Evolutionary conservation across 345 rosid species (phyloP), one percentile per base, ranked within the genome.

Genomic region (Syzygium aromaticum): DNA sequence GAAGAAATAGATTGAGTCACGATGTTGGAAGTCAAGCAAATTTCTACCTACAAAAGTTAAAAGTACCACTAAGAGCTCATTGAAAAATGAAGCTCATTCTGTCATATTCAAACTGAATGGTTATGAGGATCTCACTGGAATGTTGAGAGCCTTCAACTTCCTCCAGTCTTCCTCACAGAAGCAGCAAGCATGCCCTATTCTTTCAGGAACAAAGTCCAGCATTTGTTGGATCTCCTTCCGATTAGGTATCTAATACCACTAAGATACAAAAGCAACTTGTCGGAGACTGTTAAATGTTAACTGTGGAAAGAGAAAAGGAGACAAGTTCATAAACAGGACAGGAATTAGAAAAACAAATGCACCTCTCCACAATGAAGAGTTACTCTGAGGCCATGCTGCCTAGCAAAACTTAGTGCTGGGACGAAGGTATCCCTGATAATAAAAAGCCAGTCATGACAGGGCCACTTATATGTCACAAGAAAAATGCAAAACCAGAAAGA

Each of bases 281-380:
- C 2, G 23, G 73, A 84, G 86, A 89, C 86, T 84, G 89, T 54
- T 86, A 67, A 88, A 85, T 87, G 87, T 73, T 38, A 73, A 73
- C 38, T 38, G 25, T 73, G 82, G 49, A 38, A 73, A 73, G 82
- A 38, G 49, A 25, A 86, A 57, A 88, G 23, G 54, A 27, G 73
- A 85, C 21, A 30, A 56, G 25, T 52, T 88, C 40, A 33, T 40
- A 19, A 38, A 73, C 82, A 73, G 82, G 4, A 10, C 10, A 11
- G 59, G 77, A 22, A 86, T 85, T 73, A 67, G 77, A 84, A 86
- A 88, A 91, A 89, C 84, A 4, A 89, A 84, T 7, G 86, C 88
- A 98, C 98, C 98, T 98, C 99, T 89, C 99, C 99, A 87, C 98
- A 96, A 87, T 98, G 99, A 92, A 98, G 98, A 89, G 99, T 95